Percentiles rank a stretch among this genome's conserved stretches.
These are phyloP conservation scores for Arctium lappa DNA, from an alignment of 129 eudicot species.

Conservation along the genomic window DNA sequence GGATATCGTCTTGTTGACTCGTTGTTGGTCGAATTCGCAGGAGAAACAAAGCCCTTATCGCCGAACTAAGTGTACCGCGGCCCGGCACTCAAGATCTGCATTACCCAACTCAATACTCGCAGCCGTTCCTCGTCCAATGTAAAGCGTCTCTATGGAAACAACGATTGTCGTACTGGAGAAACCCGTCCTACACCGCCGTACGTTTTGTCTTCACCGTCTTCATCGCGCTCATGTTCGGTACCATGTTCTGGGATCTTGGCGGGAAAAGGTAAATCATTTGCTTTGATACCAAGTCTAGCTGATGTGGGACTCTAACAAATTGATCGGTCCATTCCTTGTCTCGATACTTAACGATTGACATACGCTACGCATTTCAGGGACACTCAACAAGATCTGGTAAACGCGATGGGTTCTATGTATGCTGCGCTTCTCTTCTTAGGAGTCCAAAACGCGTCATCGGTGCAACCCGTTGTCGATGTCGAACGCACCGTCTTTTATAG, in stretches of 20 bases:
- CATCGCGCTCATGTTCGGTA: slow-evolving; percentile 41
- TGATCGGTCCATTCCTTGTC: background rate
- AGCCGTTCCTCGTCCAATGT: slow-evolving; percentile 37
- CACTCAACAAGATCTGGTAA: slow-evolving; percentile 19
- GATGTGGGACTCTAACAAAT: background rate
- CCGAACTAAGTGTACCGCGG: slow-evolving; percentile 36
- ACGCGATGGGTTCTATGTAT: slow-evolving; percentile 53
- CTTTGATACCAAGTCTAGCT: background rate
- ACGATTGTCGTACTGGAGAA: slow-evolving; percentile 52
- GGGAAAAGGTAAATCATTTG: slow-evolving; percentile 24
- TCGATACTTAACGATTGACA: background rate
- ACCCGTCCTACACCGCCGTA: slow-evolving; percentile 48
- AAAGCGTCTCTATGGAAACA: slow-evolving; percentile 55
- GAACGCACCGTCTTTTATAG: slow-evolving; percentile 52
- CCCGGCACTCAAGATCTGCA: slow-evolving; percentile 36
- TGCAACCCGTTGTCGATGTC: slow-evolving; percentile 44
- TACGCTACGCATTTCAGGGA: slow-evolving; percentile 15
- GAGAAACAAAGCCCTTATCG: slow-evolving; percentile 47
- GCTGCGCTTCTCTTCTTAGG: slow-evolving; percentile 41
- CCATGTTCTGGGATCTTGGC: slow-evolving; percentile 54
- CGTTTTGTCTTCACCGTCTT: slow-evolving; percentile 36
- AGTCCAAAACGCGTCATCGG: slow-evolving; percentile 37
- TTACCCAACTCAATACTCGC: slow-evolving; percentile 41
- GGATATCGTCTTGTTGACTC: background rate
- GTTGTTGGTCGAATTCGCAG: slow-evolving; percentile 10